These are phyloP conservation scores for Elaeis guineensis DNA, from an alignment of 176 grass and related monocot species.

Conservation along the genomic window DNA sequence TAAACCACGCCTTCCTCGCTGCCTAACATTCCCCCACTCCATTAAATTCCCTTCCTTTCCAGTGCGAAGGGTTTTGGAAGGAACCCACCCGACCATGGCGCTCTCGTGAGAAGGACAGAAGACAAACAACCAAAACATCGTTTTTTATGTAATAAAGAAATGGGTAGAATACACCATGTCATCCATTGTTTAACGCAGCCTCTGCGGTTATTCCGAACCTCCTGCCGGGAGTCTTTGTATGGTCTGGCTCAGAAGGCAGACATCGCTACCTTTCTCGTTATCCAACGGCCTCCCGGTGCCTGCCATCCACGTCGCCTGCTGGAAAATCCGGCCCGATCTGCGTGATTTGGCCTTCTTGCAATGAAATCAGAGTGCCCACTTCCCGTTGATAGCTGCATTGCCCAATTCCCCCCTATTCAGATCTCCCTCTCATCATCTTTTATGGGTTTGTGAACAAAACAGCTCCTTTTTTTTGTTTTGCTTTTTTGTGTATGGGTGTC, in stretches of 20 bases:
- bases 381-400: too few species aligned
- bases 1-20: slow-evolving; percentile 10
- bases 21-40: slow-evolving; percentile 5
- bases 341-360: background rate
- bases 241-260: too few species aligned
- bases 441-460: too few species aligned
- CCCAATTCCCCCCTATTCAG: too few species aligned
- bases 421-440: background rate
- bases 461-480: background rate
- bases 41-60: slow-evolving; percentile 15
- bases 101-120: slow-evolving; percentile 19
- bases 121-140: slow-evolving; percentile 12
- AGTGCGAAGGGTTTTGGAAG: background rate
- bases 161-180: too few species aligned
- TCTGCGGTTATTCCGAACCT: background rate
- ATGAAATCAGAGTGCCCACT: too few species aligned
- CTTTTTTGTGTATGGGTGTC: background rate
- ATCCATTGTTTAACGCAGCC: background rate
- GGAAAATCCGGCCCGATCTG: background rate
- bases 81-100: slow-evolving; percentile 21
- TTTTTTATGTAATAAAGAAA: background rate
- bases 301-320: too few species aligned
- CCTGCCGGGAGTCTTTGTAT: too few species aligned
- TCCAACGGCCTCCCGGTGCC: background rate
- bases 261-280: background rate